Evolutionary conservation across 192 early-diverging fungal genomes (phyloP), one percentile per base, ranked within the genome.

Genomic region (Mortierella claussenii): DNA sequence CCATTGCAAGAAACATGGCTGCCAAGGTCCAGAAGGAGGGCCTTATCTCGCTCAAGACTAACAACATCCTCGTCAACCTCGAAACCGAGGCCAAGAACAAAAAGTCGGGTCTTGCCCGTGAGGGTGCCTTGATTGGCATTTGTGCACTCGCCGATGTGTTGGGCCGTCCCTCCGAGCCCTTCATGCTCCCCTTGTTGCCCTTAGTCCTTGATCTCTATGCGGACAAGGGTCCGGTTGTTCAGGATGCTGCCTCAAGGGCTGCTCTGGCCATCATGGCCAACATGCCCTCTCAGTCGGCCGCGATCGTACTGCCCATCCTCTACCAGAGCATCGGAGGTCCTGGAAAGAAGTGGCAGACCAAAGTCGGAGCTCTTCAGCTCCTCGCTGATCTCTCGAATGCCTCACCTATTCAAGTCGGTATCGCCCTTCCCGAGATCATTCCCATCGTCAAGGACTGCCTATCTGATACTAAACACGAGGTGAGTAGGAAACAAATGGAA

Each of bases 391-490:
- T 88, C 10, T 73, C 82, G 59, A 79, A 78, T 55, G 58, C 69
- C n/a, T 74, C 85, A 34, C 82, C 81, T 26, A 79, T 69, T n/a
- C 73, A 87, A 37, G 80, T 86, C 60, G 76, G 81, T 58, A 56
- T 75, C 23, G 61, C 67, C 36, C 74, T 88, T 21, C 85, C 84
- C 55, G 81, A 89, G 47, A 87, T 94, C 51, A 86, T 93, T 42
- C 91, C 91, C 48, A 79, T 83, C 45, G 87, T 94, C 64, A 92
- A 89, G 47, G 87, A 90, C 54, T 87, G 85, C 53, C 89, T 94
- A 74, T 91, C 90, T 80, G 93, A 92, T 82, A 92, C 91, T 57
- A 93, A 93, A 83, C 81, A 88, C 49, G 89, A 92, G 68, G 88
- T 90, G 55, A 80, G 54, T 13, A 37, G n/a, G 17, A 33, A 32